These are phyloP conservation scores for Colletotrichum orbiculare DNA, from an alignment of 2,329 filamentous ascomycete species.

Conservation along the genomic window DNA sequence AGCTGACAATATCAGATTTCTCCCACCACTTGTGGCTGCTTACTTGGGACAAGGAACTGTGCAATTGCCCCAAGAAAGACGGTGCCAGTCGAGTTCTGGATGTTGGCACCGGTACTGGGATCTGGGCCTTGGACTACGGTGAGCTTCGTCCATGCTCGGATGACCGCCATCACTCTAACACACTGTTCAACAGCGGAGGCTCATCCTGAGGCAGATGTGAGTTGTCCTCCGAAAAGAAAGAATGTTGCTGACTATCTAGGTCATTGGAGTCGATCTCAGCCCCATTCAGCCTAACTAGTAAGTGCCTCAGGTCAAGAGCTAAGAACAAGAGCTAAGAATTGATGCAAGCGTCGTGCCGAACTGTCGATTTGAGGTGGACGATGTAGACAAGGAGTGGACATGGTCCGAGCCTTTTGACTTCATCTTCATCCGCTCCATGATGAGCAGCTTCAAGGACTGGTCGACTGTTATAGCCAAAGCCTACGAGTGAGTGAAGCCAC, in stretches of 20 bases:
- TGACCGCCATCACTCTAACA: background rate
- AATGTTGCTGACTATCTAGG: slow-evolving; percentile 12
- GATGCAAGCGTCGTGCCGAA: slow-evolving; percentile 53
- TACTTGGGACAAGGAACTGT: slow-evolving; percentile 46
- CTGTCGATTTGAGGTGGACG: slow-evolving; percentile 54
- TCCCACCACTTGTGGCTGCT: slow-evolving; percentile 49
- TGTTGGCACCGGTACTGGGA: slow-evolving; percentile 32
- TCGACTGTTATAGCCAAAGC: slow-evolving; percentile 28
- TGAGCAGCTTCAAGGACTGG: slow-evolving; percentile 36
- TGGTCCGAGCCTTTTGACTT: slow-evolving; percentile 47
- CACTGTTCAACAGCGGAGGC: slow-evolving; percentile 40
- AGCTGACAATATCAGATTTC: slow-evolving; percentile 41
- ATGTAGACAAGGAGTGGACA: slow-evolving; percentile 48
- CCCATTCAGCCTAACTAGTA: slow-evolving; percentile 48
- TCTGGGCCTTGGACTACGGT: slow-evolving; percentile 38
- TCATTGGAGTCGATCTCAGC: slow-evolving; percentile 46
- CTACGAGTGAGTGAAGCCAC: slow-evolving; percentile 31
- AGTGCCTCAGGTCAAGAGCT: slow-evolving; percentile 13
- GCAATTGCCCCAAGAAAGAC: slow-evolving; percentile 40
- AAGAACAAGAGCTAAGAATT: slow-evolving; percentile 31
- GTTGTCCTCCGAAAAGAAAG: too few relatives aligned
- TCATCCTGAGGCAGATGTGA: slow-evolving; percentile 44
- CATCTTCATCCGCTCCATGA: slow-evolving; percentile 4
- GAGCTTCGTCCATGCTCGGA: background rate
- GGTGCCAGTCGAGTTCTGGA: slow-evolving; percentile 40